Percentiles rank a stretch among this genome's conserved stretches.
phyloP scores from a whole-genome alignment of 345 rosid species.

The Toxicodendron radicans region DNA sequence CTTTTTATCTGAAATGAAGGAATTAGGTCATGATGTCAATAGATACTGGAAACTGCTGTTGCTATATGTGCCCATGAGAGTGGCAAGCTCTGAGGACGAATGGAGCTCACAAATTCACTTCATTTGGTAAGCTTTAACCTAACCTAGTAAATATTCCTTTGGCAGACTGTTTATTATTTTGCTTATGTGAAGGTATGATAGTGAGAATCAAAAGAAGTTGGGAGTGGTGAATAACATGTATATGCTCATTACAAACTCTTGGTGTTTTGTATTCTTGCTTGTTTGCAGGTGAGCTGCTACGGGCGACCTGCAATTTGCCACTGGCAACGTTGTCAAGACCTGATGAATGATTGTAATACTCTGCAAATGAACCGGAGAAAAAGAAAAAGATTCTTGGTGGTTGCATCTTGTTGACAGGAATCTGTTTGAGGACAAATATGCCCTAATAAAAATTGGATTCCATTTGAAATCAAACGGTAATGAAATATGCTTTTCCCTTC shows the following conservation, averaged over 20 bases:
- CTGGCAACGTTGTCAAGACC: neutral
- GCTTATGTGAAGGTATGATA: neutral
- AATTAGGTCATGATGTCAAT: neutral
- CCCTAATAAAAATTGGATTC: neutral
- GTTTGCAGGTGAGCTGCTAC: constrained; percentile 22
- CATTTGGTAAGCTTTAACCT: neutral
- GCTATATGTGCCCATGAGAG: neutral
- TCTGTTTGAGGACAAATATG: neutral
- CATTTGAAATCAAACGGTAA: neutral
- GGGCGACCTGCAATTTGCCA: neutral
- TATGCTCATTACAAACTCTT: neutral
- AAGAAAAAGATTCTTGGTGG: neutral
- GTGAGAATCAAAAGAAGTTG: neutral
- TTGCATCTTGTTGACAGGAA: neutral
- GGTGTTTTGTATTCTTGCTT: neutral
- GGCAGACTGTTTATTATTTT: neutral
- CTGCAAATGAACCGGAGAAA: neutral
- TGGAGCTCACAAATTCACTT: neutral
- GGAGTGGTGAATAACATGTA: neutral
- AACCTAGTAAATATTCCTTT: neutral
- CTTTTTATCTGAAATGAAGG: neutral
- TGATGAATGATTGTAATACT: neutral
- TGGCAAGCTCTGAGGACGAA: neutral
- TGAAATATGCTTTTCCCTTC: neutral
- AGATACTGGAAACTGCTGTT: neutral